phyloP scores from a whole-genome alignment of 305 asterid genomes.

The Solanum chacoense region DNA sequence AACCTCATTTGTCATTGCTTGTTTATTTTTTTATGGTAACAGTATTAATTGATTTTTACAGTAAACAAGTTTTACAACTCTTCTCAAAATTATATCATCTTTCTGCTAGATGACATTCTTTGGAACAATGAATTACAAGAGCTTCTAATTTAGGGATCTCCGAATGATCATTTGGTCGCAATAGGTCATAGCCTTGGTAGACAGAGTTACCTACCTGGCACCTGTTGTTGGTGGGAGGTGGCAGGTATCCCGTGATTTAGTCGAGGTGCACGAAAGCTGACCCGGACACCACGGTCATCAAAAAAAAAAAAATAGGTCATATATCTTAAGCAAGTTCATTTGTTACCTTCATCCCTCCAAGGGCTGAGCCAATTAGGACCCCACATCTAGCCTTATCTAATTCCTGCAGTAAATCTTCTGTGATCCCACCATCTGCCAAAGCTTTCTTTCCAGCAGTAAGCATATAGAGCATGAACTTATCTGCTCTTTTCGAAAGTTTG shows the following conservation, averaged over 20 bases:
- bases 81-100: not conserved
- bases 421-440: conserved; percentile 30
- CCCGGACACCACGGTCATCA: not conserved
- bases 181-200: not conserved
- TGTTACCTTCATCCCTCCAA: conserved; percentile 31
- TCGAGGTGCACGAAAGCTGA: not conserved
- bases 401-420: conserved; percentile 18
- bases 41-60: not conserved
- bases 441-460: conserved; percentile 39
- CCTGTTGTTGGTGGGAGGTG: not conserved
- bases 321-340: not conserved
- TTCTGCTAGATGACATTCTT: not conserved
- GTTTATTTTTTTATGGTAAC: not conserved
- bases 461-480: conserved; percentile 32
- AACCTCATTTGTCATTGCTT: not conserved
- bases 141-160: not conserved
- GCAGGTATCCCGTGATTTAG: not conserved
- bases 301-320: not conserved
- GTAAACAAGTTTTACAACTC: not conserved
- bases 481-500: conserved; percentile 26
- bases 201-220: not conserved
- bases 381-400: conserved; percentile 31
- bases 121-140: not conserved
- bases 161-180: not conserved
- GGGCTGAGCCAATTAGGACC: conserved; percentile 31